Percentiles rank a stretch among this genome's conserved stretches.
Conservation (phyloP, 2,329 filamentous ascomycete genomes). For the Coniella lustricola region DNA sequence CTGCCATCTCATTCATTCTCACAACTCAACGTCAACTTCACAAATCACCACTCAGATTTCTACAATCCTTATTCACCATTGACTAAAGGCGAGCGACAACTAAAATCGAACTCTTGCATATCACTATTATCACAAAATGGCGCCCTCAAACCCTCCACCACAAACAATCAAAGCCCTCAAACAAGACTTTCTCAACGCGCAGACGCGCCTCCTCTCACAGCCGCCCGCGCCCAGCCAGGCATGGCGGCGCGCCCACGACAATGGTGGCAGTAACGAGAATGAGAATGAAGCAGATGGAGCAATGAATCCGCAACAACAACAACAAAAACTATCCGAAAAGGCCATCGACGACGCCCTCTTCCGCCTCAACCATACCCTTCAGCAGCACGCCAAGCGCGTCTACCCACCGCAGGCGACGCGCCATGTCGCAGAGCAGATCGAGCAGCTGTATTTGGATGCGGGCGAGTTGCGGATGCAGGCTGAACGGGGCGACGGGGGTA, state of each 20-base stretch:
- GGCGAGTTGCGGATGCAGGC: constrained; percentile 26
- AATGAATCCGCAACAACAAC: too few species aligned
- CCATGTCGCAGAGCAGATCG: constrained; percentile 67
- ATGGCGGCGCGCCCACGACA: constrained; percentile 43
- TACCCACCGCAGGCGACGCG: constrained; percentile 63
- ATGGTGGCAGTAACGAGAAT: constrained; percentile 28
- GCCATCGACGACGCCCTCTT: constrained; percentile 50
- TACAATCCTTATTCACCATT: too few species aligned
- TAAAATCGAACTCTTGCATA: not conserved
- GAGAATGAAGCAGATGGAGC: constrained; percentile 17
- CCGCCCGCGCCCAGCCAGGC: constrained; percentile 47
- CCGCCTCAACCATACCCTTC: constrained; percentile 54
- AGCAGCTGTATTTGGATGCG: constrained; percentile 51
- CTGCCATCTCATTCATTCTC: not conserved
- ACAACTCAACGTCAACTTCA: too few species aligned
- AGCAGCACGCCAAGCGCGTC: constrained; percentile 58
- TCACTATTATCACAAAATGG: constrained; percentile 17
- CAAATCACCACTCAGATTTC: too few species aligned
- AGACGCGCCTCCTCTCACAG: constrained; percentile 57
- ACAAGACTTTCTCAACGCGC: constrained; percentile 53
- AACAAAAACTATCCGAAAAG: constrained; percentile 33
- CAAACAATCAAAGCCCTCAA: constrained; percentile 58
- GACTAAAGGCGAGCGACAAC: too few species aligned
- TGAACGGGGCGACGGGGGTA: constrained; percentile 32
- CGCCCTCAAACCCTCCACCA: constrained; percentile 22